Evolutionary conservation across 192 early-diverging fungal species (phyloP).

Genomic region (Backusella circina): DNA sequence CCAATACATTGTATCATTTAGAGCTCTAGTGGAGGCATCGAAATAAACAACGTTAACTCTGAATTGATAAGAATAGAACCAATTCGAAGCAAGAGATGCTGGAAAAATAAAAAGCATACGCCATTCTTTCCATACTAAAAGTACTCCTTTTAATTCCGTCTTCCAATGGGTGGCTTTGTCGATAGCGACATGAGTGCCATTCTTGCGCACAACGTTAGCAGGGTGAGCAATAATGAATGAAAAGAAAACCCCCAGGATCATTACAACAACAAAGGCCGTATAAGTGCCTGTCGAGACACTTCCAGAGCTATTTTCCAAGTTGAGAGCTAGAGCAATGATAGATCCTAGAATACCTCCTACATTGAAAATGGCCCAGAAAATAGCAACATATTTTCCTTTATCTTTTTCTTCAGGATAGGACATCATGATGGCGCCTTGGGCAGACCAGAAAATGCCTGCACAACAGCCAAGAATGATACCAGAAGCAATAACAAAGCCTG

Average conservation of each 20-base stretch:
- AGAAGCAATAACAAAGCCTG: constrained; percentile 64
- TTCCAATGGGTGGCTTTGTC: constrained; percentile 59
- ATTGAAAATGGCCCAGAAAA: constrained; percentile 88
- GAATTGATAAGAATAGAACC: constrained; percentile 78
- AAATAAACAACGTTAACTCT: constrained; percentile 64
- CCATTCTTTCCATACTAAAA: constrained; percentile 56
- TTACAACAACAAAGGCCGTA: constrained; percentile 29
- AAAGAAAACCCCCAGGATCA: constrained; percentile 19
- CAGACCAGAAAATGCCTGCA: constrained; percentile 71
- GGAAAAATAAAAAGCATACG: constrained; percentile 64
- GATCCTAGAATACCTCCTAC: constrained; percentile 79
- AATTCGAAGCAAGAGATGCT: constrained; percentile 69
- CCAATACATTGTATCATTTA: constrained; percentile 78
- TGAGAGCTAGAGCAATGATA: constrained; percentile 46
- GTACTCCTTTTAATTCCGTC: constrained; percentile 44
- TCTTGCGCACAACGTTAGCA: constrained; percentile 51
- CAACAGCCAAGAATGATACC: constrained; percentile 78
- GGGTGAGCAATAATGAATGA: constrained; percentile 33
- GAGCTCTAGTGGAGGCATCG: constrained; percentile 60
- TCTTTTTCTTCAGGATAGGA: constrained; percentile 78
- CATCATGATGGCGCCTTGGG: constrained; percentile 81
- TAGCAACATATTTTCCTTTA: constrained; percentile 76
- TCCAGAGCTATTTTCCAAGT: constrained; percentile 29
- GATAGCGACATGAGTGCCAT: constrained; percentile 62
- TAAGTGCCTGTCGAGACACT: constrained; percentile 29